Percentiles rank a stretch among this genome's conserved stretches.
Conservation (phyloP, 768 basidiomycete genomes). For the Naganishia antarctica region DNA sequence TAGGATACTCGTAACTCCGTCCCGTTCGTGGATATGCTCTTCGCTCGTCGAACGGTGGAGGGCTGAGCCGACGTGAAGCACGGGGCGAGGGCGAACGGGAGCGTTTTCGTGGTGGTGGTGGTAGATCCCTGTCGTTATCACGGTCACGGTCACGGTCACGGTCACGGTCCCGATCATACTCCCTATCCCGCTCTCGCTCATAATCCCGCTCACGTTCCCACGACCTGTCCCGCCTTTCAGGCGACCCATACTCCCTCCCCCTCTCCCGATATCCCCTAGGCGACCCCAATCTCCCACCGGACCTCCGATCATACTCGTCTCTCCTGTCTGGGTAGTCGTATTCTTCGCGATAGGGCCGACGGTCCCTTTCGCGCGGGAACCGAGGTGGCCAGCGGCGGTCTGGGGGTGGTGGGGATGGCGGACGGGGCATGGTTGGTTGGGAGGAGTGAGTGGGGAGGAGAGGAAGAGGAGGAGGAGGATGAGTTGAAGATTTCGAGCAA, state of each 20-base stretch:
- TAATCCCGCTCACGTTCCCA: not conserved
- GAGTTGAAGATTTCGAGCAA: slow-evolving; percentile 1
- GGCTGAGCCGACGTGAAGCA: not conserved
- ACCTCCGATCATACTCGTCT: not conserved
- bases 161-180: not conserved
- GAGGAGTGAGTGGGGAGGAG: not conserved
- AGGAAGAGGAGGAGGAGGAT: not conserved
- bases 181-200: not conserved
- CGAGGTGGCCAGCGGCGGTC: slow-evolving; percentile 7
- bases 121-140: too few species aligned
- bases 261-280: too few species aligned
- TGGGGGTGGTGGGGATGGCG: not conserved
- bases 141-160: not conserved
- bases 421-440: slow-evolving; percentile 1
- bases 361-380: not conserved
- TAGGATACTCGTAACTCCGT: too few species aligned
- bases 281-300: too few species aligned
- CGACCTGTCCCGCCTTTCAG: not conserved
- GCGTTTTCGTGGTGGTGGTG: slow-evolving; percentile 1
- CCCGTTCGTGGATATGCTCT: too few species aligned
- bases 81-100: slow-evolving; percentile 2
- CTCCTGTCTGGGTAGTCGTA: not conserved
- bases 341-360: slow-evolving; percentile 8
- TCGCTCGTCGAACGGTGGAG: not conserved
- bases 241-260: not conserved